A percentile compares a stretch with the other conserved stretches of the same genome.
These are phyloP conservation scores for Aspergillus panamensis DNA, from an alignment of 495 filamentous ascomycete genomes.

Conservation along the genomic window DNA sequence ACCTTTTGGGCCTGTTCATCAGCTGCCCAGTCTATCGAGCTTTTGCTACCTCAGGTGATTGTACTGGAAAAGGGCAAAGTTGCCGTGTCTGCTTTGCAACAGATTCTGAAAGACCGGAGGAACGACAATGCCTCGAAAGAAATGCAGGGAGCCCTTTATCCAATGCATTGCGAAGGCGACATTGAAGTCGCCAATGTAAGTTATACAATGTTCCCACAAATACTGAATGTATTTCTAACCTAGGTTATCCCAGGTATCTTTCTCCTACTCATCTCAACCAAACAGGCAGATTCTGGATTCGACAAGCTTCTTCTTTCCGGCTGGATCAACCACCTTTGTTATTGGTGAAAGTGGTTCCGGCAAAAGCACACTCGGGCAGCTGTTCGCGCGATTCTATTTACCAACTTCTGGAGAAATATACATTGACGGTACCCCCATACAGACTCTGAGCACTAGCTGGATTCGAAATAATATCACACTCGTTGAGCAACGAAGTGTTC, in stretches of 20 bases:
- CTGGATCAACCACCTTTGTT: constrained; percentile 74
- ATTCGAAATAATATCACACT: constrained; percentile 75
- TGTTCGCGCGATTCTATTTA: constrained; percentile 74
- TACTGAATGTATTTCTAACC: background rate
- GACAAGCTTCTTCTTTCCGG: constrained; percentile 62
- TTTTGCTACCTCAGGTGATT: constrained; percentile 69
- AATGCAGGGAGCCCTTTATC: constrained; percentile 24
- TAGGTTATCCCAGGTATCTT: constrained; percentile 54
- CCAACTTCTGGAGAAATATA: constrained; percentile 62
- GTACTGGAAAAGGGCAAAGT: constrained; percentile 75
- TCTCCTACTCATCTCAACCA: constrained; percentile 77
- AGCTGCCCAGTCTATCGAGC: constrained; percentile 69
- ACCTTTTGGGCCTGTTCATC: constrained; percentile 80
- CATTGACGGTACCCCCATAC: constrained; percentile 64
- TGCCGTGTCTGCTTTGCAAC: constrained; percentile 60
- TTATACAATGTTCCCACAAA: constrained; percentile 1
- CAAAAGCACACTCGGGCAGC: constrained; percentile 83
- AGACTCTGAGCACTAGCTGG: constrained; percentile 64
- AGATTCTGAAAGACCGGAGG: constrained; percentile 32
- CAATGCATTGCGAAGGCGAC: constrained; percentile 54
- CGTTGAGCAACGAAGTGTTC: constrained; percentile 74
- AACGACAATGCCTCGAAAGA: constrained; percentile 25
- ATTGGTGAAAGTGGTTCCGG: constrained; percentile 87
- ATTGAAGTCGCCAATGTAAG: constrained; percentile 69
- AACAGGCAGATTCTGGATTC: constrained; percentile 57